Evolutionary conservation across 2,329 filamentous ascomycete species (phyloP), one percentile per base, ranked within the genome.

Genomic region (Anthostomella pinea): DNA sequence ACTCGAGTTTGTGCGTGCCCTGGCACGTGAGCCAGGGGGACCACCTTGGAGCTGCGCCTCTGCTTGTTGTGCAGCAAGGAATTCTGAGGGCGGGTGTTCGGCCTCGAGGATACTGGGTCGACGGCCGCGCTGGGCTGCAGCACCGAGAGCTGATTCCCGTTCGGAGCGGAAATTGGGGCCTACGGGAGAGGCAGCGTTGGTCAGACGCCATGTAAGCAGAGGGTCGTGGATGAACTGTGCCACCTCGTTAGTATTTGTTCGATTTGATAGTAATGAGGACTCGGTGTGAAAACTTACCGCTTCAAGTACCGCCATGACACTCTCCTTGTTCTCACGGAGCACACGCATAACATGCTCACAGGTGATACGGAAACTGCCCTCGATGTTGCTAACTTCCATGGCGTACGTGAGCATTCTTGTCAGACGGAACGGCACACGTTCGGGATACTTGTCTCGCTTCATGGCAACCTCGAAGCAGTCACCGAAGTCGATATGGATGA

Each of bases 351-450:
- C 91, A 53, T 95, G 90, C 66, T 98, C 94, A 54, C 91, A 98
- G 5, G 93, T 97, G 39, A 95, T 97, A 43, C 94, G 82, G 74
- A 95, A 99, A 65, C 88, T 95, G 53, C 93, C 93, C 65, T 98
- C 93, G 50, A 98, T 98, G 59, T 99, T 99, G 75, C 90, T 96
- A 38, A 98, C 93, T 68, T 99, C 93, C 93, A 99, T 98, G 15
- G 94, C 94, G 60, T 96, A 98, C 0, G 94, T 99, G 66, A 98
- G 79, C 93, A 99, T 99, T 51, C 93, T 81, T 3, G 93, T 99
- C 30, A 99, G 73, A 39, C 94, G 84, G 86, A 99, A 99, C 0
- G 93, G 94, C 40, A 98, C 93, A 34, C 91, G 77, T 66, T 99
- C 93, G 0, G 93, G 93, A 59, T 96, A 99, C 64, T 98, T 98